Percentiles rank a stretch among this genome's conserved stretches.
Evolutionary conservation across 2,329 filamentous ascomycete species (phyloP).

Genomic region (Venturia carpophila): DNA sequence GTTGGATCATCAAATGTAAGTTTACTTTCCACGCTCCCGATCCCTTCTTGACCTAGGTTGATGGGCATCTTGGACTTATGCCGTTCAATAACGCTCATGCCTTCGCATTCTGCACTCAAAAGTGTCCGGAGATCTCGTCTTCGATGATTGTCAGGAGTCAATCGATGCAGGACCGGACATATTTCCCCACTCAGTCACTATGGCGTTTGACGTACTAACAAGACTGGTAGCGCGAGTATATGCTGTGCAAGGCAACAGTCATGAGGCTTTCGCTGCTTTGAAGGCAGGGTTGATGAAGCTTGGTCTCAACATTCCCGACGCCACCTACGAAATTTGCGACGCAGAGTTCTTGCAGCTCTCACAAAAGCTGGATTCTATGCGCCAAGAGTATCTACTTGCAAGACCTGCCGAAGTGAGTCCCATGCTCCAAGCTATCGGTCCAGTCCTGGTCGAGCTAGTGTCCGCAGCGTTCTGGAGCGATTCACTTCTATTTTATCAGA

Average conservation of each 20-base stretch:
- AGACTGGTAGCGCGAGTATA: conserved; percentile 55
- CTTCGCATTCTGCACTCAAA: background rate
- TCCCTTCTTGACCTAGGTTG: conserved; percentile 52
- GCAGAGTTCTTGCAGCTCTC: conserved; percentile 53
- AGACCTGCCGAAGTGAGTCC: conserved; percentile 41
- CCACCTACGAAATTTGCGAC: conserved; percentile 72
- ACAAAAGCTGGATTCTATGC: conserved; percentile 33
- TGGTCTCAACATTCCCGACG: conserved; percentile 56
- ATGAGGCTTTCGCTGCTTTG: conserved; percentile 60
- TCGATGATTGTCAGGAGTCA: background rate
- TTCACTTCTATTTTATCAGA: conserved; percentile 62
- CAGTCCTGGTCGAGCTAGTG: conserved; percentile 62
- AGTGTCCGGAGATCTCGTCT: background rate
- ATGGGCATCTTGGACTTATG: background rate
- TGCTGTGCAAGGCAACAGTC: conserved; percentile 63
- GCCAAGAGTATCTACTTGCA: conserved; percentile 42
- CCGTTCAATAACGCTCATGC: background rate
- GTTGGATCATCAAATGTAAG: conserved; percentile 65
- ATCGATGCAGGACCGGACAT: background rate
- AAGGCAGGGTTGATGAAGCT: conserved; percentile 64
- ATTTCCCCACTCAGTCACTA: background rate
- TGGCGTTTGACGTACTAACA: background rate
- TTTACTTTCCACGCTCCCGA: conserved; percentile 43
- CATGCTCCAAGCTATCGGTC: conserved; percentile 55
- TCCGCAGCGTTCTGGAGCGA: conserved; percentile 69